Percentiles rank a stretch among this genome's conserved stretches.
Evolutionary conservation across 2,329 filamentous ascomycete species (phyloP).

Genomic region (Colletotrichum sansevieriae): DNA sequence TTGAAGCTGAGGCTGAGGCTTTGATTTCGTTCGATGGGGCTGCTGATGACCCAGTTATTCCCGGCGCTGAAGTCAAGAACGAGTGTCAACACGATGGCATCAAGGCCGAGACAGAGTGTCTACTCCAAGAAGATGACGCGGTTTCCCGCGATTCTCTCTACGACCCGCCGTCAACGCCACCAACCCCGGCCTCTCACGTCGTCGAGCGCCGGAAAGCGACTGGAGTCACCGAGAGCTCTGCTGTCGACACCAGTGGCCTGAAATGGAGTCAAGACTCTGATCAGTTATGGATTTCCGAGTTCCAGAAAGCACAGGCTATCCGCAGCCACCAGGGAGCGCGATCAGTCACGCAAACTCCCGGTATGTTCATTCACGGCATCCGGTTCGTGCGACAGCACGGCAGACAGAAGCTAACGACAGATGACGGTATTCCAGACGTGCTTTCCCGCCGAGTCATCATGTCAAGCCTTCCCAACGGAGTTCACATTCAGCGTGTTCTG

Average conservation of each 20-base stretch:
- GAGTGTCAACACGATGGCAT: neutral
- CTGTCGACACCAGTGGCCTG: neutral
- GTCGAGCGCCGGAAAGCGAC: neutral
- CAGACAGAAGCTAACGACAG: conserved; percentile 17
- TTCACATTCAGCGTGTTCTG: conserved; percentile 30
- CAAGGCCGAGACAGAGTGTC: too few species aligned
- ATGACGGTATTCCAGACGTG: conserved; percentile 18
- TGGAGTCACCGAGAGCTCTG: neutral
- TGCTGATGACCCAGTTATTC: neutral
- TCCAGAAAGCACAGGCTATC: conserved; percentile 19
- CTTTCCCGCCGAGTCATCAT: conserved; percentile 37
- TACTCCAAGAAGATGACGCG: too few species aligned
- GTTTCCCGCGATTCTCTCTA: too few species aligned
- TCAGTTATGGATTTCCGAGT: conserved; percentile 22
- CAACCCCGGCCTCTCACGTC: neutral
- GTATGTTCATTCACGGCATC: conserved; percentile 38
- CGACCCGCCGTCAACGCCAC: neutral
- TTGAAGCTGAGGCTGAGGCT: neutral
- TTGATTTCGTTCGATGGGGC: conserved; percentile 16
- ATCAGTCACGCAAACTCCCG: conserved; percentile 7
- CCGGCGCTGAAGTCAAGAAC: neutral
- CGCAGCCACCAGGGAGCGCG: conserved; percentile 25
- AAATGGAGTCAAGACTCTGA: conserved; percentile 6
- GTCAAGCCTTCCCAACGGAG: conserved; percentile 26
- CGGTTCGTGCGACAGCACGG: conserved; percentile 21